Conservation (phyloP, 2,329 filamentous ascomycete species). For the Trichoderma sp. region DNA sequence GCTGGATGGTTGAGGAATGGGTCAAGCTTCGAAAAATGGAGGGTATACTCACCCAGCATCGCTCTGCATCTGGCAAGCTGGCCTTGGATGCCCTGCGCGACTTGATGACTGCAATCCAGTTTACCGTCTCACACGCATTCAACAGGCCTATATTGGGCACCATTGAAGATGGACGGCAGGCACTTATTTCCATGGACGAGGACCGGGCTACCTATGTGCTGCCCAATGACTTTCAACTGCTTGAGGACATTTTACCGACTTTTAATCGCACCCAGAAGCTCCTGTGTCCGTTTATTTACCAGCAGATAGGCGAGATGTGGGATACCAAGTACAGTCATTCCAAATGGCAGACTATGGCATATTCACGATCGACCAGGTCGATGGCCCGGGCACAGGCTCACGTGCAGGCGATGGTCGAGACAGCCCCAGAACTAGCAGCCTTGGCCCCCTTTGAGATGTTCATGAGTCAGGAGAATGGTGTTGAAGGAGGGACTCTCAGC, state of each 20-base stretch:
- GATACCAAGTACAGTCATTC: not conserved
- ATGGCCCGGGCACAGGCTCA: not conserved
- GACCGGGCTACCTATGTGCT: slow-evolving; percentile 41
- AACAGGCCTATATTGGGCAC: not conserved
- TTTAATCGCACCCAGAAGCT: slow-evolving; percentile 35
- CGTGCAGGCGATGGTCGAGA: not conserved
- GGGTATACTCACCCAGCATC: slow-evolving; percentile 26
- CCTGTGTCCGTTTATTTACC: slow-evolving; percentile 36
- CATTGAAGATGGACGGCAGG: not conserved
- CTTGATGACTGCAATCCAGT: slow-evolving; percentile 27
- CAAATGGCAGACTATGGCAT: not conserved
- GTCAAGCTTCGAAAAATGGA: slow-evolving; percentile 29
- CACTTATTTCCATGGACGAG: slow-evolving; percentile 29
- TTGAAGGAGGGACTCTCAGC: not conserved
- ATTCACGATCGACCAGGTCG: not conserved
- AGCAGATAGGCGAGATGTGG: slow-evolving; percentile 25
- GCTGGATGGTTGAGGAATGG: slow-evolving; percentile 37
- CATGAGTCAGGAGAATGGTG: not conserved
- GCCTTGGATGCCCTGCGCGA: slow-evolving; percentile 24
- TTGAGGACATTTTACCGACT: slow-evolving; percentile 27
- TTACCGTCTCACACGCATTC: slow-evolving; percentile 24
- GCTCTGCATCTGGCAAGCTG: not conserved
- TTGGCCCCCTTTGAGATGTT: not conserved
- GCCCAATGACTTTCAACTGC: slow-evolving; percentile 27
- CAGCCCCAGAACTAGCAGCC: not conserved